Percentiles rank a stretch among this genome's conserved stretches.
phyloP scores from a whole-genome alignment of 2,329 filamentous ascomycete genomes.

The Fusarium sp. region DNA sequence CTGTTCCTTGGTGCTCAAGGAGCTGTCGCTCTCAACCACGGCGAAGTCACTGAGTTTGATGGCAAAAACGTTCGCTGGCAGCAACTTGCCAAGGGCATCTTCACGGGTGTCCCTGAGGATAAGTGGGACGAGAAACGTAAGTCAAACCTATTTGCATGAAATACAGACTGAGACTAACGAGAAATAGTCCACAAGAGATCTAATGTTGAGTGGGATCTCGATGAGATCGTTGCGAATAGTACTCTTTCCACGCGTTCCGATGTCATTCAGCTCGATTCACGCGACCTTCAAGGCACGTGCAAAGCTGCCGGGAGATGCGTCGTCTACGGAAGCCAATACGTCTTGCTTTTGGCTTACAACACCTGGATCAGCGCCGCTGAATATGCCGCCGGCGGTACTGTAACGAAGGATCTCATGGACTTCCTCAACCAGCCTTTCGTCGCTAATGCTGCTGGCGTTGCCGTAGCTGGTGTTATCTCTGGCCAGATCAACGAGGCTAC shows the following conservation, averaged over 20 bases:
- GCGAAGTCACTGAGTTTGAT: neutral
- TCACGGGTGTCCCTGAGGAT: constrained; percentile 4
- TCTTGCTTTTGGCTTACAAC: neutral
- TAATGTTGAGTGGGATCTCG: constrained; percentile 4
- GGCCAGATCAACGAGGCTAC: constrained; percentile 3
- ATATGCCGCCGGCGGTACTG: neutral
- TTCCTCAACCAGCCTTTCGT: constrained; percentile 2
- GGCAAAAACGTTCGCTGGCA: neutral
- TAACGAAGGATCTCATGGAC: neutral
- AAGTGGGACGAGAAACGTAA: constrained; percentile 5
- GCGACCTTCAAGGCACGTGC: neutral
- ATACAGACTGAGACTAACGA: neutral
- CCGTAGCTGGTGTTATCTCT: constrained; percentile 1
- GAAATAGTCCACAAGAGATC: neutral
- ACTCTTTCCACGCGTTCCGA: neutral
- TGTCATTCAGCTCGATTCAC: neutral
- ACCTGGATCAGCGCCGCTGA: neutral
- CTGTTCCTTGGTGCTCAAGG: neutral
- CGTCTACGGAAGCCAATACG: neutral
- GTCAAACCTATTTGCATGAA: neutral
- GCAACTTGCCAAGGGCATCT: constrained; percentile 1
- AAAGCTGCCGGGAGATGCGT: neutral
- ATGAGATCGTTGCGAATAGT: constrained; percentile 3
- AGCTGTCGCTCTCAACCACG: neutral
- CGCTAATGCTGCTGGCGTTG: constrained; percentile 3